Evolutionary conservation across 1,284 basidiomycete species (phyloP), one percentile per base, ranked within the genome.

Genomic region (Meira miltonrushii): DNA sequence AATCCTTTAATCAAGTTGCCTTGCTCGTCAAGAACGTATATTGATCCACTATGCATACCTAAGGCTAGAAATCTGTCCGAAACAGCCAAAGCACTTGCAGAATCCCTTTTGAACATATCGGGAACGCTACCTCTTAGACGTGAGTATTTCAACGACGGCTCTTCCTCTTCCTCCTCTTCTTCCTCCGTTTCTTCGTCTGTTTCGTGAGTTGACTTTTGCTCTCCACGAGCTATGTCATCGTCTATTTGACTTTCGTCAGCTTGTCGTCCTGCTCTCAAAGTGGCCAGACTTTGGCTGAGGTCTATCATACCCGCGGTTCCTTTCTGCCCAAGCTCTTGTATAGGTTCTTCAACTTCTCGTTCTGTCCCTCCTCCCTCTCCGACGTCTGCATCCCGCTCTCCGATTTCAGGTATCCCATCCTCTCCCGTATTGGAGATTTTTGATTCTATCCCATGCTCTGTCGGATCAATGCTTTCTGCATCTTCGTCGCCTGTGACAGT

Each of bases 41-140:
- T 85, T 72, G 92, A 88, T 38, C 95, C 95, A 52, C 84, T 85
- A 77, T 97, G 92, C 0, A 92, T 97, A 15, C 92, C 93, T 44
- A 95, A 79, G 15, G 86, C 90, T 77, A 95, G 81, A 50, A 85
- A 82, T 64, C 87, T 86, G 23, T 86, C 85, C 0, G 88, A 88
- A 37, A 94, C 85, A 17, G 87, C 85, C 25, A 75, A 63, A 6
- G 73, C 62, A 13, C 70, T 74, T 13, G 72, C 69, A 7, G 71
- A 88, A 76, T 97, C 93, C 75, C 88, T 91, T 79, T 85, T 86
- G 52, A 96, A 83, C n/a, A 96, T 80, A 68, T 91, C 88, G 2
- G 85, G 84, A 43, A 89, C 82, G 2, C 85, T 81, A 5, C 89
- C 89, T 46, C 84, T 84, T 55, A 97, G 83, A 48, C 88, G 83